Base-by-base conservation (phyloP, 805 yeast genomes). In the Cyberlindnera euphorbiae region DNA sequence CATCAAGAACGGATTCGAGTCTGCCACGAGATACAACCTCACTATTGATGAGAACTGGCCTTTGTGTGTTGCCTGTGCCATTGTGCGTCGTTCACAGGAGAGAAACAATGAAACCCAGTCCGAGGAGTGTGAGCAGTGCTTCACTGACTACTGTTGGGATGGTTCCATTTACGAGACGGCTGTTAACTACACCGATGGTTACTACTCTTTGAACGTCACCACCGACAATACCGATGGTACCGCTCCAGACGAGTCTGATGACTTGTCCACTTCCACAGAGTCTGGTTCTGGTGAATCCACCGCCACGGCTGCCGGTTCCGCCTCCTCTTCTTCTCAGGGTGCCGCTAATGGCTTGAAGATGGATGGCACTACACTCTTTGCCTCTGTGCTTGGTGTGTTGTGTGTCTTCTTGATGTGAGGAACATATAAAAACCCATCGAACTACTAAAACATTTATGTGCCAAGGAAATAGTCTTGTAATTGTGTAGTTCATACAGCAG, bases 41-140 rank as follows among this genome's bases (percentile, higher is more conserved):
- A 80, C 94, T 11, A 53, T 79, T 17, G 94, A 83, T 46, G 55
- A 63, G 4, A 77, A 82, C 30, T 85, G 83, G 79, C 64, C 74
- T 26, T 70, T 77, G 5, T 86, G 96, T 65, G 71, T 86, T 35
- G 83, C 83, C 3, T 86, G 96, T 67, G 95, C 95, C 12, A 72
- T 86, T 35, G 67, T 85, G 40, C 80, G 85, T 63, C 76, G 95
- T 57, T 75, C 81, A 28, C 79, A 80, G 53, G 93, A 85, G 61
- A 70, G 88, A 54, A 59, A 69, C 26, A 77, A 78, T 19, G 59
- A 67, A 25, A 66, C 72, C 13, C 81, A 82, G 41, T 59, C 66
- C 12, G 77, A 69, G 2, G 86, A 82, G 53, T 87, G 96, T 64
- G 62, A 74, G 47, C 42, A 63, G 36, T 87, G 96, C 57, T 84